Percentiles rank a stretch among this genome's conserved stretches.
phyloP scores from a whole-genome alignment of 441 rosid species.

The Populus hybrid region DNA sequence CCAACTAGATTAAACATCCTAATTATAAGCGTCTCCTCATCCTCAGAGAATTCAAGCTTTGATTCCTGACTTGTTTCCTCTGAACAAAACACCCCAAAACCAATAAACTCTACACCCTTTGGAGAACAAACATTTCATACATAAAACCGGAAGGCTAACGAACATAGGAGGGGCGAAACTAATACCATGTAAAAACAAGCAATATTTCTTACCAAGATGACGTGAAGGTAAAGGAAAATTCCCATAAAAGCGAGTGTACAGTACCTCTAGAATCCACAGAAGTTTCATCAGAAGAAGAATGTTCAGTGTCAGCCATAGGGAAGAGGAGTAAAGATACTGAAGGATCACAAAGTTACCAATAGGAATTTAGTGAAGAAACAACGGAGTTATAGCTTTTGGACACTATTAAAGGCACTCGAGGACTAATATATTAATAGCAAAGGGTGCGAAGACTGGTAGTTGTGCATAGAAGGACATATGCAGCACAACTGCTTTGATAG shows the following conservation, averaged over 20 bases:
- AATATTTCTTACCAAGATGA: not conserved
- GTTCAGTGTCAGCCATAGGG: conserved; percentile 47
- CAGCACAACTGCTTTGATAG: conserved; percentile 17
- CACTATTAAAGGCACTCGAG: not conserved
- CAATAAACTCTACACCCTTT: not conserved
- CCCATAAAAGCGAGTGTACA: not conserved
- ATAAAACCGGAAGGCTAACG: too few species aligned
- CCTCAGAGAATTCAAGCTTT: conserved; percentile 34
- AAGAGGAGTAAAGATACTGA: not conserved
- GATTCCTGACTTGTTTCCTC: conserved; percentile 35
- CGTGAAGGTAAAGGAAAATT: not conserved
- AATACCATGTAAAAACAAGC: not conserved
- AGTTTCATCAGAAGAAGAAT: conserved; percentile 37
- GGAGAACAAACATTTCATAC: not conserved
- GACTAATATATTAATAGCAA: not conserved
- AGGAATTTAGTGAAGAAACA: not conserved
- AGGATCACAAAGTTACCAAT: not conserved
- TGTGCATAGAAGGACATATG: conserved; percentile 3
- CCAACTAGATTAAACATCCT: conserved; percentile 50
- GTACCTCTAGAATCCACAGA: conserved; percentile 32
- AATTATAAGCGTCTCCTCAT: conserved; percentile 41
- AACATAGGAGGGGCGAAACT: not conserved
- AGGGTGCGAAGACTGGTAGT: conserved; percentile 34
- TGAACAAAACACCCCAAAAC: conserved; percentile 10
- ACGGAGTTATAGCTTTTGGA: not conserved